Evolutionary conservation across 2,329 filamentous ascomycete species (phyloP), one percentile per base, ranked within the genome.

Genomic region (Domatiomyces globalis): DNA sequence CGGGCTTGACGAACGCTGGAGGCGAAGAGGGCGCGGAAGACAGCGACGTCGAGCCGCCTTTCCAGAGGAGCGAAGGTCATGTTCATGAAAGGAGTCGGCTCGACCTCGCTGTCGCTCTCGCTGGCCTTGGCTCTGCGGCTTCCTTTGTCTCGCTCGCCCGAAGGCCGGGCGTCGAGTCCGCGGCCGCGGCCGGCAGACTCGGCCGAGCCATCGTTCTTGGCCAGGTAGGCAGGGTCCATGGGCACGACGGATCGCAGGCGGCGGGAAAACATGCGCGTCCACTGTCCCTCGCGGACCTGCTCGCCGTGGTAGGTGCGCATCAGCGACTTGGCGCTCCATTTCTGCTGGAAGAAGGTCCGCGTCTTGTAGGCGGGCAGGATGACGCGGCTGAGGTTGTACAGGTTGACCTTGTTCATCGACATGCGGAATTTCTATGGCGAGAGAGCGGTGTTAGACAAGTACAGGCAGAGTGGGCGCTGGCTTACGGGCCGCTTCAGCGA

Each of bases 401-500:
- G 77, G 66, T 94, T 95, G 76, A 87, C 88, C 73, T 95, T 94
- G 75, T 87, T 94, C 92, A 90, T 95, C 74, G 88, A 87, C 74
- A 92, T 86, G 63, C 90, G 84, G 68, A 95, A 68, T 85, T 87
- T 94, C 89, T 96, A 66, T 25, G 48, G 47, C n/a, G 22, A n/a
- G 17, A 33, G 39, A 9, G 9, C 46, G 20, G 18, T 44, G 44
- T 55, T 15, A 54, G 50, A 29, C 29, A 18, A 19, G 15, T 19
- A 54, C 20, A 9, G 44, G 33, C 36, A 47, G 15, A 19, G 20
- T 22, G 39, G 17, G 29, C 10, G 22, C 29, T 12, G 20, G 53
- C 36, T 33, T 42, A 70, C 68, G 49, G 67, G 63, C 59, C 65
- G 66, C 51, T 62, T 69, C 55, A 72, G 62, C 49, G 64, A 62